Percentiles rank a stretch among this genome's conserved stretches.
Evolutionary conservation across 2,329 filamentous ascomycete genomes (phyloP).

Genomic region (Epichloe uncinata): DNA sequence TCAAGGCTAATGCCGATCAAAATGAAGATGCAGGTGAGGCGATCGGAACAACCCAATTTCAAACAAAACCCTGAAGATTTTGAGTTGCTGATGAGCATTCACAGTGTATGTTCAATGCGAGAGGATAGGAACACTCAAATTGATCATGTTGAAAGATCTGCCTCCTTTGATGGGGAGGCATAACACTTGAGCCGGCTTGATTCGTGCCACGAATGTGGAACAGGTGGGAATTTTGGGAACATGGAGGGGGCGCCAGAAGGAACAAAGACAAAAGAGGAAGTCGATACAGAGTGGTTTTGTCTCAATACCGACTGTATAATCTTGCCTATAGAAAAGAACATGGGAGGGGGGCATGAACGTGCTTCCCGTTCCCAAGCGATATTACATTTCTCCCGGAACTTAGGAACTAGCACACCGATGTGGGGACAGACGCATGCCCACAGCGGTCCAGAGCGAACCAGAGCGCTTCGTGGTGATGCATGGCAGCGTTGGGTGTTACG

Average conservation of each 20-base stretch:
- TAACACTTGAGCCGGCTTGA: not conserved
- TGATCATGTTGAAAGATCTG: not conserved
- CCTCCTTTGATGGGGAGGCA: too few relatives aligned
- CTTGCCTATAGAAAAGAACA: not conserved
- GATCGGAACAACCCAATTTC: too few relatives aligned
- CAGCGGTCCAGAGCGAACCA: not conserved
- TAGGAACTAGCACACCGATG: constrained; percentile 3
- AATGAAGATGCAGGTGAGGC: not conserved
- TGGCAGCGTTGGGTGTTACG: not conserved
- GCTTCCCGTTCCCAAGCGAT: not conserved
- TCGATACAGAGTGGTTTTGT: not conserved
- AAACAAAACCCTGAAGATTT: too few relatives aligned
- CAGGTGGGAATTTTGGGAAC: not conserved
- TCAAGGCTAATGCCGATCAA: not conserved
- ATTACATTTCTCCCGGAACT: not conserved
- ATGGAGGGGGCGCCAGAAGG: not conserved
- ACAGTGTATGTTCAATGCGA: too few relatives aligned
- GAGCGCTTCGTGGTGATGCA: not conserved
- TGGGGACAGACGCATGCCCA: constrained; percentile 1
- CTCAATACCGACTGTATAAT: not conserved
- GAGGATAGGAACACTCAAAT: too few relatives aligned
- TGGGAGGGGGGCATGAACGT: not conserved
- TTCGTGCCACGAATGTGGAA: not conserved
- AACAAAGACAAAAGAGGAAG: not conserved
- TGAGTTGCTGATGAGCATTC: too few relatives aligned